Evolutionary conservation across 352 stramenopile genomes (phyloP).

Genomic region (Thraustochytrium striatum): DNA sequence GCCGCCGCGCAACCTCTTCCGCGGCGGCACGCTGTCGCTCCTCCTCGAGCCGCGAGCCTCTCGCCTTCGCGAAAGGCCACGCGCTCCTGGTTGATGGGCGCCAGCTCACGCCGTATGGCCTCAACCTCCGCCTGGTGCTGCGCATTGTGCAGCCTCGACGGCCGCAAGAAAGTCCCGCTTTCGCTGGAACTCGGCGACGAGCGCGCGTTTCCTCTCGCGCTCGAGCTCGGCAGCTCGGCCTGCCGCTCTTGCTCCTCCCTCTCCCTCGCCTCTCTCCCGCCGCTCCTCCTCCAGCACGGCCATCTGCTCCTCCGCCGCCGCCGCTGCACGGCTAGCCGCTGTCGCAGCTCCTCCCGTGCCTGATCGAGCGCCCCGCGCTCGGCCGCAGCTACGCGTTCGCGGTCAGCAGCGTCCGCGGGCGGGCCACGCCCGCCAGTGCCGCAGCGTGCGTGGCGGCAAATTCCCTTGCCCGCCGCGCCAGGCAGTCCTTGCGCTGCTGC

Average conservation of each 20-base stretch:
- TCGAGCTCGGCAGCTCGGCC: conserved; percentile 1
- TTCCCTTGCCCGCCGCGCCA: not conserved
- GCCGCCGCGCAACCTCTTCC: not conserved
- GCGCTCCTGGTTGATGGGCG: not conserved
- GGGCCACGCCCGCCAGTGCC: not conserved
- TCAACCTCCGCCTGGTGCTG: not conserved
- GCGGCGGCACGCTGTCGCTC: not conserved
- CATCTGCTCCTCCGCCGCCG: not conserved
- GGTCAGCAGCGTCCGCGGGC: not conserved
- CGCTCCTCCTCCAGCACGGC: not conserved
- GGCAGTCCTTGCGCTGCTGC: not conserved
- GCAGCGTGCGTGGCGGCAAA: not conserved
- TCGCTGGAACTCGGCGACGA: conserved; percentile 4
- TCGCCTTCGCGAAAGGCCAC: conserved; percentile 18
- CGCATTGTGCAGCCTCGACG: not conserved
- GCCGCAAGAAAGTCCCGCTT: not conserved
- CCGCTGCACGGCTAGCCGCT: not conserved
- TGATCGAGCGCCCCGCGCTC: not conserved
- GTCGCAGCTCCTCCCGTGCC: not conserved
- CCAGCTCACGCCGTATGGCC: not conserved
- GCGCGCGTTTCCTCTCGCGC: not conserved
- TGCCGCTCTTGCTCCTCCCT: conserved; percentile 9
- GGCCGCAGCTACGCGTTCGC: not conserved
- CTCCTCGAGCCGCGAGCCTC: not conserved
- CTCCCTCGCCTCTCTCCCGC: not conserved